These are phyloP conservation scores for Beauveria sp. DNA, from an alignment of 2,329 filamentous ascomycete genomes.

Conservation along the genomic window DNA sequence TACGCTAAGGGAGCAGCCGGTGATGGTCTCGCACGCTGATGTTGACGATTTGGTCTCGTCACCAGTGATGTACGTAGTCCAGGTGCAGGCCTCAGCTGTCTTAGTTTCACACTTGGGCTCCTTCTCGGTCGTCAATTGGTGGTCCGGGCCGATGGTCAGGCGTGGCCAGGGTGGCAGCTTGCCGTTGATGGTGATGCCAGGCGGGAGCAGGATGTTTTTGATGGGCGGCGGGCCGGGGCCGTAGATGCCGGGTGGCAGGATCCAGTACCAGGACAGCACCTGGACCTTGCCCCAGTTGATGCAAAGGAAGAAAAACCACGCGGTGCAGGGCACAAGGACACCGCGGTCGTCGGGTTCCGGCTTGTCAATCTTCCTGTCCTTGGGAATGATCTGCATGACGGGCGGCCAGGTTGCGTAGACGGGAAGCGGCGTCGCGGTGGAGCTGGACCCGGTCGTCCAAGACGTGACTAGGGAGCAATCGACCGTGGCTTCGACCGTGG, in stretches of 20 bases:
- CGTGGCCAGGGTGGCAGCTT: constrained; percentile 15
- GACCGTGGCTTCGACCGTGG: constrained; percentile 11
- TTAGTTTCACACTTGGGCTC: constrained; percentile 13
- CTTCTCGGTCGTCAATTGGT: constrained; percentile 8
- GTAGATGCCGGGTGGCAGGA: constrained; percentile 15
- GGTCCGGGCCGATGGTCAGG: constrained; percentile 13
- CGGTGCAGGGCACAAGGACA: constrained; percentile 12
- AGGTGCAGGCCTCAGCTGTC: constrained; percentile 12
- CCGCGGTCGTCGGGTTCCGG: constrained; percentile 13
- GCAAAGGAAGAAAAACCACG: constrained; percentile 18
- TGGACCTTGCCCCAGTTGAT: neutral
- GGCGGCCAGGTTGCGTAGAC: constrained; percentile 1
- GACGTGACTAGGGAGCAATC: constrained; percentile 3
- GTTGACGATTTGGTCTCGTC: constrained; percentile 12
- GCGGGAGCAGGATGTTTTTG: constrained; percentile 7
- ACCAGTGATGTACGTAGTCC: constrained; percentile 6
- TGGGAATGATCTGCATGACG: neutral
- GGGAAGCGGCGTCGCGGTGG: constrained; percentile 12
- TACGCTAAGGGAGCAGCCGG: constrained; percentile 13
- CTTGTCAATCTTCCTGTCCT: constrained; percentile 6
- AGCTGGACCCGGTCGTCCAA: constrained; percentile 9
- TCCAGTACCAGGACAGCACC: constrained; percentile 9
- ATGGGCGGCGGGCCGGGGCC: constrained; percentile 13
- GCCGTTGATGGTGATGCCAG: constrained; percentile 11
- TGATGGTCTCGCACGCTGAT: constrained; percentile 13